phyloP scores from a whole-genome alignment of 352 stramenopile genomes.

The Phytophthora sojae region DNA sequence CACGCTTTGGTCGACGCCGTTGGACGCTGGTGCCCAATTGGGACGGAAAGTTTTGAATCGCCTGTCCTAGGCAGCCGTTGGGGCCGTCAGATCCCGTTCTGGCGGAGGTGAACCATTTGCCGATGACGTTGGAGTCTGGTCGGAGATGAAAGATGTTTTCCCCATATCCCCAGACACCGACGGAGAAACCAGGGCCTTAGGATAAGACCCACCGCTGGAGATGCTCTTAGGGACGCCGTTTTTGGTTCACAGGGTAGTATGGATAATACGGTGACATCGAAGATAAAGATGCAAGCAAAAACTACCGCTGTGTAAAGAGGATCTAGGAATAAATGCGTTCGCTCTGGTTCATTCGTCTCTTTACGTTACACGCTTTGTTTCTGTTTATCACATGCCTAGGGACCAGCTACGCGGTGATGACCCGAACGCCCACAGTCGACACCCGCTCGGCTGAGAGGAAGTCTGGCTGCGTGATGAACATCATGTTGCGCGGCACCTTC shows the following conservation, averaged over 20 bases:
- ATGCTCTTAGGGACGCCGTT: too few relatives aligned
- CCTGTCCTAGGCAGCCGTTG: slow-evolving; percentile 9
- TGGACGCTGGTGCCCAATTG: slow-evolving; percentile 1
- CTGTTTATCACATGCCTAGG: not conserved
- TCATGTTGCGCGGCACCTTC: slow-evolving; percentile 81
- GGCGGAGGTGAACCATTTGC: not conserved
- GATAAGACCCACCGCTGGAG: too few relatives aligned
- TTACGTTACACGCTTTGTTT: not conserved
- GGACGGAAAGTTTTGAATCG: not conserved
- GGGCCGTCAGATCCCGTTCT: not conserved
- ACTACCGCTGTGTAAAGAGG: too few relatives aligned
- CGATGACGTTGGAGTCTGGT: not conserved
- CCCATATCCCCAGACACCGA: too few relatives aligned
- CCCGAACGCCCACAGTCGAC: slow-evolving; percentile 69
- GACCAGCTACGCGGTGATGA: slow-evolving; percentile 60
- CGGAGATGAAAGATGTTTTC: not conserved
- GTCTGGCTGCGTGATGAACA: slow-evolving; percentile 92
- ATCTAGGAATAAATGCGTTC: not conserved
- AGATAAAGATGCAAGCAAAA: too few relatives aligned
- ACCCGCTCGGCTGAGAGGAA: slow-evolving; percentile 66
- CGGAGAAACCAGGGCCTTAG: too few relatives aligned
- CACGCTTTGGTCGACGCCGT: not conserved
- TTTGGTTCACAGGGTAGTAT: too few relatives aligned
- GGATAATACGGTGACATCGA: too few relatives aligned
- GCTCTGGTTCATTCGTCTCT: not conserved